Evolutionary conservation across 1,139 yeast species (phyloP), one percentile per base, ranked within the genome.

Genomic region (Tardiomyces depauwii): DNA sequence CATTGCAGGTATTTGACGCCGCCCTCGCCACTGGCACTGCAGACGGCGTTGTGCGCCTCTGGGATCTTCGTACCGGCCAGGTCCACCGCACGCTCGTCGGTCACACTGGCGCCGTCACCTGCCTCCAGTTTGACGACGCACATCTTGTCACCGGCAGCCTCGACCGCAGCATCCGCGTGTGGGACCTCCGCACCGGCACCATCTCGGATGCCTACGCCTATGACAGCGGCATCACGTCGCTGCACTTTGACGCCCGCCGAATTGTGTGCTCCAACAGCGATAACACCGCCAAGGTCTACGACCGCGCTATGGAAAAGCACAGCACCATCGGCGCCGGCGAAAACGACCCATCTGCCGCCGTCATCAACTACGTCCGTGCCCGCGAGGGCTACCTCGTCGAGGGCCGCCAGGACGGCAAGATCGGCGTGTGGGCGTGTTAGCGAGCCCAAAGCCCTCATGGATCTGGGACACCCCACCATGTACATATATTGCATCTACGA

Each of bases 1-100:
- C 81, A 0, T 55, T 78, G 41, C 91, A 81, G 56, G 76, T 80
- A 45, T 78, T 71, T 56, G 85, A 79, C 53, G 83, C 84, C 0
- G 88, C 86, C 0, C 66, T 78, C 56, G 91, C 85, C 0, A 77
- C 87, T 0, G 91, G 91, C 30, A 78, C 88, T 0, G 79, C 78
- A 41, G 91, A 83, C 58, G 89, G 89, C 11, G 60, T 79, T 9
- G 86, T 83, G 10, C 66, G 89, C 47, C 66, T 83, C 40, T 83
- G 91, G 91, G 91, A 83, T 62, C 63, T 82, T 51, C 71, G 89
- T 51, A 71, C 77, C 25, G 87, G 87, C 4, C 80, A 77, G 52
- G 82, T 80, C 12, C 77, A 80, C 40, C 70, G 88, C 49, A 72
- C 81, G 10, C 64, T 83, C 32, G 70, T 76, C 40, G 89, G 89